phyloP scores from a whole-genome alignment of 192 early-diverging fungal species.

The Allomyces arbusculus region DNA sequence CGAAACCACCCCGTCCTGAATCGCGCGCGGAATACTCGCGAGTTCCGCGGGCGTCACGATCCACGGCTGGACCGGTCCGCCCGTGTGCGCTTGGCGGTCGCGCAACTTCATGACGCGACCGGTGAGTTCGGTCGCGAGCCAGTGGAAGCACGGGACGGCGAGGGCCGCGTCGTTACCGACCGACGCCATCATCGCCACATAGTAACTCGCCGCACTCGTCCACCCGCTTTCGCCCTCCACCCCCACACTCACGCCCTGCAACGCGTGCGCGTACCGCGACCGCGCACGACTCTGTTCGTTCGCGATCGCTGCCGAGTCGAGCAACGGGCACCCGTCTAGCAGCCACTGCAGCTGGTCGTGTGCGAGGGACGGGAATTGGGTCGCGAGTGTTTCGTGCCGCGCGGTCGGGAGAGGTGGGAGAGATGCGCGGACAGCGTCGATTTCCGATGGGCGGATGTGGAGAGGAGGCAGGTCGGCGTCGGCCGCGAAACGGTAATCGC shows the following conservation, averaged over 20 bases:
- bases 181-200: neutral
- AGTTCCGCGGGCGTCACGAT: neutral
- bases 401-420: slow-evolving; percentile 60
- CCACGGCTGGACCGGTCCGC: neutral
- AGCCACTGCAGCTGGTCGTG: neutral
- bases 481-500: slow-evolving; percentile 80
- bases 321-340: neutral
- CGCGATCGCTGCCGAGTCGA: neutral
- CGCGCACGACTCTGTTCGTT: neutral
- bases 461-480: slow-evolving; percentile 52
- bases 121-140: neutral
- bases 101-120: neutral
- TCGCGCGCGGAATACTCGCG: neutral
- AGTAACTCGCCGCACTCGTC: neutral
- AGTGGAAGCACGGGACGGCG: neutral
- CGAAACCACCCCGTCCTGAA: neutral
- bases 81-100: neutral
- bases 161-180: neutral
- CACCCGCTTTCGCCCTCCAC: neutral
- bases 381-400: slow-evolving; percentile 26
- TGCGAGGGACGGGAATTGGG: slow-evolving; percentile 11
- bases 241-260: neutral
- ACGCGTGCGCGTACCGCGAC: neutral
- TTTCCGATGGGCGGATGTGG: slow-evolving; percentile 15
- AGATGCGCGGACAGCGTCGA: slow-evolving; percentile 14